Evolutionary conservation across 192 early-diverging fungal species (phyloP).

Genomic region (Lobosporangium transversale): DNA sequence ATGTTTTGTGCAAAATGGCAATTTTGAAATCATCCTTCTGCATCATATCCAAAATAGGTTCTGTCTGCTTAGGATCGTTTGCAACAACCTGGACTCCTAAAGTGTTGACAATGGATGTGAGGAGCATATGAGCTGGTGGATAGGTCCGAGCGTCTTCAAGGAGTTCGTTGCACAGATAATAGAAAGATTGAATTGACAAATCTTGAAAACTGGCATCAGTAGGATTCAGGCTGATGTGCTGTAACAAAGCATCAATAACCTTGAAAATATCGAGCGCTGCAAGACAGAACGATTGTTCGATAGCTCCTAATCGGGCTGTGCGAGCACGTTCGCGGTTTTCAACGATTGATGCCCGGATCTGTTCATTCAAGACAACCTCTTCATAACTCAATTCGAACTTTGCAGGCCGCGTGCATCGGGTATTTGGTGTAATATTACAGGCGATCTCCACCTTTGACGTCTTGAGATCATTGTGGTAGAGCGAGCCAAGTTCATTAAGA

Average conservation of each 20-base stretch:
- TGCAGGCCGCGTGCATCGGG: conserved; percentile 47
- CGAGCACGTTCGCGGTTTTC: conserved; percentile 42
- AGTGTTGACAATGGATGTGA: conserved; percentile 28
- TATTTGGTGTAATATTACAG: conserved; percentile 49
- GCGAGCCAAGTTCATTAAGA: conserved; percentile 35
- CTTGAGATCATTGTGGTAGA: conserved; percentile 53
- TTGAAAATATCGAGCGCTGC: conserved; percentile 25
- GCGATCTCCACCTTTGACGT: conserved; percentile 42
- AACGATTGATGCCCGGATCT: conserved; percentile 28
- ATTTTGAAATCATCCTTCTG: conserved; percentile 34
- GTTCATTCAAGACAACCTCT: conserved; percentile 37
- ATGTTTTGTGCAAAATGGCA: conserved; percentile 34
- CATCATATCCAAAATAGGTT: conserved; percentile 45
- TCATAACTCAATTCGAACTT: conserved; percentile 41
- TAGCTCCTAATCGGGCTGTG: conserved; percentile 18
- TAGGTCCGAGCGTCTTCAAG: conserved; percentile 27
- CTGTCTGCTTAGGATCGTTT: conserved; percentile 36
- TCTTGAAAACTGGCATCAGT: conserved; percentile 1
- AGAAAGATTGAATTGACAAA: conserved; percentile 26
- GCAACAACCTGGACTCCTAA: conserved; percentile 34
- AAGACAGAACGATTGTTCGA: conserved; percentile 41
- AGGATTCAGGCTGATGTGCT: background rate
- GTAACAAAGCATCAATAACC: background rate
- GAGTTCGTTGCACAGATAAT: conserved; percentile 32
- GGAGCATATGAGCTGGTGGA: conserved; percentile 35